phyloP scores from a whole-genome alignment of 345 rosid genomes.

The Melastoma malabathricum region DNA sequence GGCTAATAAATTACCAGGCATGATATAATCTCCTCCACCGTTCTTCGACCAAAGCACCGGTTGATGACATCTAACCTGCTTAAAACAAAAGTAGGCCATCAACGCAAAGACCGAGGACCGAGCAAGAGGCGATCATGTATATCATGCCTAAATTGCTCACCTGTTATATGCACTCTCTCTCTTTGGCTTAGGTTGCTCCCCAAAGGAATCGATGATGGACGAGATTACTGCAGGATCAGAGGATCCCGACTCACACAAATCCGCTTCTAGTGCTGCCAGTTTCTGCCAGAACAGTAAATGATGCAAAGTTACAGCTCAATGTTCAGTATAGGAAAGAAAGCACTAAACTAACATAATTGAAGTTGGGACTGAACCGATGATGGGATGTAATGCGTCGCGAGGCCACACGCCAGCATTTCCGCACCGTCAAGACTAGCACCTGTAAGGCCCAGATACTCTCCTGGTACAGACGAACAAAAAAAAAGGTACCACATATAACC shows the following conservation, averaged over 20 bases:
- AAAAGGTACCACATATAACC: too few species aligned
- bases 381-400: slow-evolving; percentile 77
- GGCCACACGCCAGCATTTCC: slow-evolving; percentile 82
- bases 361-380: slow-evolving; percentile 24
- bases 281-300: slow-evolving; percentile 49
- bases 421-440: slow-evolving; percentile 73
- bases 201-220: slow-evolving; percentile 37
- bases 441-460: slow-evolving; percentile 71
- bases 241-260: slow-evolving; percentile 28
- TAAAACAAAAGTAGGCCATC: not conserved
- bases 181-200: slow-evolving; percentile 42
- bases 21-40: slow-evolving; percentile 70
- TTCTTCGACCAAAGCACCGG: slow-evolving; percentile 60
- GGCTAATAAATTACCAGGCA: slow-evolving; percentile 14
- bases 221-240: slow-evolving; percentile 38
- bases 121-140: not conserved
- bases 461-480: slow-evolving; percentile 17
- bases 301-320: too few species aligned
- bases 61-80: slow-evolving; percentile 65
- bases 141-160: slow-evolving; percentile 22
- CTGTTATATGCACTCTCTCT: slow-evolving; percentile 48
- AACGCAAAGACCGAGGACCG: not conserved
- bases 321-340: too few species aligned
- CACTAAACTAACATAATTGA: not conserved
- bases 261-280: slow-evolving; percentile 46